phyloP scores from a whole-genome alignment of 2,329 filamentous ascomycete genomes.

The Pestalotiopsis sp. region DNA sequence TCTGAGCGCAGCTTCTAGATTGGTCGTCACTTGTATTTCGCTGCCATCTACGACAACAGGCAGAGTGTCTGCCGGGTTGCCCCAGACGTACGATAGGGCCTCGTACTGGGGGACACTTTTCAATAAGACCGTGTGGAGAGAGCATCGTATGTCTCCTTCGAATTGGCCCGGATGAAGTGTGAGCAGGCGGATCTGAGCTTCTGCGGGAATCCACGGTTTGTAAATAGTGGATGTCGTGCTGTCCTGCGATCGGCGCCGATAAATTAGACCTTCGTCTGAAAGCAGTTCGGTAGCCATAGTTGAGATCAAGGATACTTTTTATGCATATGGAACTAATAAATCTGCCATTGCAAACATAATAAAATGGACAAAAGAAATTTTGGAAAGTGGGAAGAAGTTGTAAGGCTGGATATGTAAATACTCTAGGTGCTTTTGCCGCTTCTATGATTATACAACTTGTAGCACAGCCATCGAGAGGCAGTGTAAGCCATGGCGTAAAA shows the following conservation, averaged over 20 bases:
- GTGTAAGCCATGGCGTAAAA: no score
- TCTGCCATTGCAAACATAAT: not conserved
- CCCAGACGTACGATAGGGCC: conserved; percentile 23
- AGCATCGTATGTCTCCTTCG: conserved; percentile 18
- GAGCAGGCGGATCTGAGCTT: conserved; percentile 17
- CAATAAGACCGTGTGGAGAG: conserved; percentile 16
- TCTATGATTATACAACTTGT: not conserved
- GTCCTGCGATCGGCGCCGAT: not conserved
- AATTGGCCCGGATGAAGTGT: conserved; percentile 17
- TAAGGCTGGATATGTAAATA: not conserved
- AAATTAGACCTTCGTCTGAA: no score
- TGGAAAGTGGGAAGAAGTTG: not conserved
- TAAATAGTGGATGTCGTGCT: not conserved
- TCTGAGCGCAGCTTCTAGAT: conserved; percentile 14
- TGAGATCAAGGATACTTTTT: no score
- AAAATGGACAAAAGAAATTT: not conserved
- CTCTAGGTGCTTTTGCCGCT: not conserved
- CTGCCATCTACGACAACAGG: conserved; percentile 17
- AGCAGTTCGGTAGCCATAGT: no score
- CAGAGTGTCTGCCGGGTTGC: conserved; percentile 17
- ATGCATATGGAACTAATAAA: no score
- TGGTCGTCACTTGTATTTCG: conserved; percentile 19
- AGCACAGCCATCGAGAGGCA: not conserved
- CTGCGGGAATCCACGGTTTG: not conserved
- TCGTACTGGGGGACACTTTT: conserved; percentile 16